phyloP scores from a whole-genome alignment of 2,329 filamentous ascomycete species.

The Pseudogymnoascus sp. region DNA sequence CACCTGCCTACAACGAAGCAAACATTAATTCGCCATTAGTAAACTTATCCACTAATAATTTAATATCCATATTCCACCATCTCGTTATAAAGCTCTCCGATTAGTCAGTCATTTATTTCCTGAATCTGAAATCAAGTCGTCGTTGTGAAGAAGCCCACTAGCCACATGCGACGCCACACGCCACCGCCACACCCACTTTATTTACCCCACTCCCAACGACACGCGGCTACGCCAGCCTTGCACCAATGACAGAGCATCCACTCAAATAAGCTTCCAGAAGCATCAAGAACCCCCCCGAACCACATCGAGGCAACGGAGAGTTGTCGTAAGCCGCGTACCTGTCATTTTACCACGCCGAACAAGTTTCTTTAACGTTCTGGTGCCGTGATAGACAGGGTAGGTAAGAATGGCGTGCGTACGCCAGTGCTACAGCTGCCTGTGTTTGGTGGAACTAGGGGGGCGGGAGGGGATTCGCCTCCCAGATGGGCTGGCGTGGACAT shows the following conservation, averaged over 20 bases:
- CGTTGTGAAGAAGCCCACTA: background rate
- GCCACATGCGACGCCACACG: background rate
- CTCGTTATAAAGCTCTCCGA: background rate
- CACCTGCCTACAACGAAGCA: background rate
- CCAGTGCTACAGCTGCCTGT: background rate
- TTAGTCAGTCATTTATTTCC: background rate
- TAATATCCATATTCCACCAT: background rate
- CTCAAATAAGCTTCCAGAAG: background rate
- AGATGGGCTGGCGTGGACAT: constrained; percentile 2
- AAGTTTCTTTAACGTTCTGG: background rate
- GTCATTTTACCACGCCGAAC: background rate
- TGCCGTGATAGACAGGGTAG: background rate
- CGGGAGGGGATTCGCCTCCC: background rate
- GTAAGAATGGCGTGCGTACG: constrained; percentile 1
- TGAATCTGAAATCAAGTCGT: background rate
- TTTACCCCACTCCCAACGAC: constrained; percentile 1
- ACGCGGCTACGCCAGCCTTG: constrained; percentile 7
- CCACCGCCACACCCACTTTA: background rate
- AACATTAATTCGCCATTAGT: background rate
- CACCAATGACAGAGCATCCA: background rate
- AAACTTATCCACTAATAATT: background rate
- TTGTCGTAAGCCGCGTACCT: background rate
- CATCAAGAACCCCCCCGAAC: constrained; percentile 8
- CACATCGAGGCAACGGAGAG: constrained; percentile 18
- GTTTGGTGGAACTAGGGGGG: background rate